These are phyloP conservation scores for Eutypa lata DNA, from an alignment of 2,329 filamentous ascomycete genomes.

Conservation along the genomic window DNA sequence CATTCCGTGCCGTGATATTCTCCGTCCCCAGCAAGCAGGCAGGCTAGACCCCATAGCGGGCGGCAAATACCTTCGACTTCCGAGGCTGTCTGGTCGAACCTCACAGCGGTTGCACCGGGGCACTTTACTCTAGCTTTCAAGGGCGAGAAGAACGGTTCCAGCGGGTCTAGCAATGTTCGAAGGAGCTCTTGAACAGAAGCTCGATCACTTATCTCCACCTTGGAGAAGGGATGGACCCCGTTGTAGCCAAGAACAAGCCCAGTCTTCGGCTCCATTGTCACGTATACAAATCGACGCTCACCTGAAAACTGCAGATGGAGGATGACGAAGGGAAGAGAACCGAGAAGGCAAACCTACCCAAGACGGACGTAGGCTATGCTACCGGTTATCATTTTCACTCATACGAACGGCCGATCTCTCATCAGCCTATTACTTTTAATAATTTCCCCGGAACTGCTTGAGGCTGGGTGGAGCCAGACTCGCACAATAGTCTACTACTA, in stretches of 20 bases:
- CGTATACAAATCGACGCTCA: neutral
- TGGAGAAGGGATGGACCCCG: conserved; percentile 53
- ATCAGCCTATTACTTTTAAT: neutral
- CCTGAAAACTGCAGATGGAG: neutral
- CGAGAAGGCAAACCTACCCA: neutral
- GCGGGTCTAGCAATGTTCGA: conserved; percentile 63
- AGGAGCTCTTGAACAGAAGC: conserved; percentile 60
- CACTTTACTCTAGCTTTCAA: conserved; percentile 62
- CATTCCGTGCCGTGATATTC: conserved; percentile 60
- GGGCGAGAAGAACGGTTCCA: conserved; percentile 70
- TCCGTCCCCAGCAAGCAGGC: conserved; percentile 65
- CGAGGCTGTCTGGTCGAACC: conserved; percentile 74
- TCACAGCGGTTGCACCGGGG: conserved; percentile 67
- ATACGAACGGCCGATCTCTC: neutral
- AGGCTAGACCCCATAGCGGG: conserved; percentile 72
- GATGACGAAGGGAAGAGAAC: conserved; percentile 1
- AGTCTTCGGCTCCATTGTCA: conserved; percentile 25
- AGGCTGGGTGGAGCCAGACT: neutral
- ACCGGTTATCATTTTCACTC: neutral
- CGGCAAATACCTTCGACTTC: conserved; percentile 75
- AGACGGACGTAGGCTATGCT: neutral
- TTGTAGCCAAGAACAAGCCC: conserved; percentile 48
- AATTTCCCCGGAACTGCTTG: neutral
- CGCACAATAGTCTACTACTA: neutral
- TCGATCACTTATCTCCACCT: conserved; percentile 47